Evolutionary conservation across 495 filamentous ascomycete species (phyloP).

Genomic region (Chaetomium fimeti): DNA sequence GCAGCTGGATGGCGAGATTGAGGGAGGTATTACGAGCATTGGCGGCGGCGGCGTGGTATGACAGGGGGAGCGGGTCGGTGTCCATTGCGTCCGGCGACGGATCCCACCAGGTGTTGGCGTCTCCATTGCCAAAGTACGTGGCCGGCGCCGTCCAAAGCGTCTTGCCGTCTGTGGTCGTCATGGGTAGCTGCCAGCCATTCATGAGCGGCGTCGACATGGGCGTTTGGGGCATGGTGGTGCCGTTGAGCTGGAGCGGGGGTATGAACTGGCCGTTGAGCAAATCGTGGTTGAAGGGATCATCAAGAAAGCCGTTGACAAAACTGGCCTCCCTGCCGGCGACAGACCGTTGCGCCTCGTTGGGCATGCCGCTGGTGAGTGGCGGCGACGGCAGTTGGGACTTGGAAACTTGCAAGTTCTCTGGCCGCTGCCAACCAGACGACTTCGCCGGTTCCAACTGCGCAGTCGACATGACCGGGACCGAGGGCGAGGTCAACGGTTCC

Average conservation of each 20-base stretch:
- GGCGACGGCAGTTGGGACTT: slow-evolving; percentile 37
- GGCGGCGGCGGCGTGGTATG: background rate
- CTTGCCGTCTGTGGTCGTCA: slow-evolving; percentile 19
- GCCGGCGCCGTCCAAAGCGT: slow-evolving; percentile 5
- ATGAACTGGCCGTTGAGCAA: slow-evolving; percentile 30
- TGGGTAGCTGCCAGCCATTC: slow-evolving; percentile 18
- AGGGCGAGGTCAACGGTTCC: background rate
- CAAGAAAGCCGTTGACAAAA: slow-evolving; percentile 38
- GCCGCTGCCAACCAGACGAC: slow-evolving; percentile 16
- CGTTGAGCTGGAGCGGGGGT: slow-evolving; percentile 21
- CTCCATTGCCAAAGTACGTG: slow-evolving; percentile 9
- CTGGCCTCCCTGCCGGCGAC: slow-evolving; percentile 6
- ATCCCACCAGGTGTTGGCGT: slow-evolving; percentile 36
- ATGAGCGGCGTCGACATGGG: slow-evolving; percentile 35
- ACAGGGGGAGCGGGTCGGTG: slow-evolving; percentile 14
- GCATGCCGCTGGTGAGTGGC: slow-evolving; percentile 37
- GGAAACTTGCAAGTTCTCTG: slow-evolving; percentile 22
- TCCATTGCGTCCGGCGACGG: slow-evolving; percentile 28
- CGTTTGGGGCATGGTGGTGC: slow-evolving; percentile 29
- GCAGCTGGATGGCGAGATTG: slow-evolving; percentile 23
- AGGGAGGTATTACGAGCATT: slow-evolving; percentile 8
- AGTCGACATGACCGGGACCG: slow-evolving; percentile 25
- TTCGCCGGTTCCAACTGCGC: slow-evolving; percentile 27
- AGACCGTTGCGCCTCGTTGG: slow-evolving; percentile 14
- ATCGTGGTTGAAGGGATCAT: slow-evolving; percentile 35